Evolutionary conservation across 2,329 filamentous ascomycete genomes (phyloP).

Genomic region (Colletotrichum lindemuthianum): DNA sequence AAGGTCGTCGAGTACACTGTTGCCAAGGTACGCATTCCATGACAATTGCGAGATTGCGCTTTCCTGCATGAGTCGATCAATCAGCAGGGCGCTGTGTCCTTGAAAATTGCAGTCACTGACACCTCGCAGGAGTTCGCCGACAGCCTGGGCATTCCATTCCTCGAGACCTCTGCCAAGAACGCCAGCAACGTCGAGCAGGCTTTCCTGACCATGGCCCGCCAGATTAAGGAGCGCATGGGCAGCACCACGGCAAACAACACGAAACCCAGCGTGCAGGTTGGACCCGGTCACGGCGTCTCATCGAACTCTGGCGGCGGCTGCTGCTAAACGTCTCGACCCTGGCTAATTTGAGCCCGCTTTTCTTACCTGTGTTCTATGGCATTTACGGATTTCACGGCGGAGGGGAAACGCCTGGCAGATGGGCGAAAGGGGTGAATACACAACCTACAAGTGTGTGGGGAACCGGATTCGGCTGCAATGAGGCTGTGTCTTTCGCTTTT

Average conservation of each 20-base stretch:
- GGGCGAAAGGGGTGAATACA: conserved; percentile 20
- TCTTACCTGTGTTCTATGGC: conserved; percentile 35
- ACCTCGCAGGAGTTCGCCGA: conserved; percentile 89
- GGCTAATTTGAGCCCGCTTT: conserved; percentile 28
- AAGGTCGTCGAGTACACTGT: conserved; percentile 99
- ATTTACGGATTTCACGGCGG: conserved; percentile 36
- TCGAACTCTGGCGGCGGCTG: conserved; percentile 86
- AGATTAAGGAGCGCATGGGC: conserved; percentile 99
- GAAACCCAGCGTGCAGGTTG: conserved; percentile 97
- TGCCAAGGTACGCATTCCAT: conserved; percentile 79
- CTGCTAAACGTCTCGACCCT: conserved; percentile 71
- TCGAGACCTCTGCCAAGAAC: conserved; percentile 99
- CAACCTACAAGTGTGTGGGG: conserved; percentile 34
- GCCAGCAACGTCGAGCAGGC: conserved; percentile 99
- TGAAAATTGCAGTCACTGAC: conserved; percentile 5
- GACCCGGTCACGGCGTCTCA: conserved; percentile 93
- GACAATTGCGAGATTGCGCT: conserved; percentile 9
- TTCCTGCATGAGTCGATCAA: background rate
- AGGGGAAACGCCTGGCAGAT: conserved; percentile 29
- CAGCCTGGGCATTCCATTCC: conserved; percentile 97
- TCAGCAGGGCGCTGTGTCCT: background rate
- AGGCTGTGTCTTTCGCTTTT: conserved; percentile 35
- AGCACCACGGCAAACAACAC: conserved; percentile 95
- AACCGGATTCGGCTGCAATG: conserved; percentile 28
- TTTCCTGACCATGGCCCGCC: conserved; percentile 99